These are phyloP conservation scores for Aspergillus sojae DNA, from an alignment of 2,329 filamentous ascomycete genomes.

Conservation along the genomic window DNA sequence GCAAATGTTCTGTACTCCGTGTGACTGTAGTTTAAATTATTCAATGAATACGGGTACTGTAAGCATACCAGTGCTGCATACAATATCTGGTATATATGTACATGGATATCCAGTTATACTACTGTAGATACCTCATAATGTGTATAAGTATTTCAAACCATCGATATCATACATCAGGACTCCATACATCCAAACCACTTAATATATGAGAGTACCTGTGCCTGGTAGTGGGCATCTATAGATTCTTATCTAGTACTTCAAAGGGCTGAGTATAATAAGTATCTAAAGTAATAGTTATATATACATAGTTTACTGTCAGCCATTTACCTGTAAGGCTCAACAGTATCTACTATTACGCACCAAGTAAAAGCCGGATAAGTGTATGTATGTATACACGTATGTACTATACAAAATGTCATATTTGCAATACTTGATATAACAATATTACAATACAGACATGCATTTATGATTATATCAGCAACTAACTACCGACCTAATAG, in stretches of 20 bases:
- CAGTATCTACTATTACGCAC: not conserved
- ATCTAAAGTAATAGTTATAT: not conserved
- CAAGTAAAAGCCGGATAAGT: not conserved
- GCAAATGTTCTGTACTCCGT: too few species aligned
- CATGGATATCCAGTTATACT: not conserved
- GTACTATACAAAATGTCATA: too few species aligned
- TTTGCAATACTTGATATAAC: too few species aligned
- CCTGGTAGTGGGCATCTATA: not conserved
- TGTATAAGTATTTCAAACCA: not conserved
- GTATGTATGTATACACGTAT: too few species aligned
- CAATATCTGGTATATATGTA: not conserved
- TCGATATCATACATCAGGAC: not conserved
- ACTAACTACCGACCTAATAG: slow-evolving; percentile 12
- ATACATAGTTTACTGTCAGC: too few species aligned
- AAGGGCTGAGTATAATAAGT: not conserved
- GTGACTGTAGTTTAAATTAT: too few species aligned
- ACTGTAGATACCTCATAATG: not conserved
- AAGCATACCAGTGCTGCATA: too few species aligned
- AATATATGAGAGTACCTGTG: not conserved
- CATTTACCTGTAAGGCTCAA: not conserved
- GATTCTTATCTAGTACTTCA: not conserved
- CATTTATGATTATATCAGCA: slow-evolving; percentile 33
- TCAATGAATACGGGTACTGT: too few species aligned
- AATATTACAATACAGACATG: too few species aligned
- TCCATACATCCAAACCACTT: not conserved